A percentile compares a stretch with the other conserved stretches of the same genome.
Conservation (phyloP, 371 early-diverging fungal species). For the Vairimorpha necatrix region DNA sequence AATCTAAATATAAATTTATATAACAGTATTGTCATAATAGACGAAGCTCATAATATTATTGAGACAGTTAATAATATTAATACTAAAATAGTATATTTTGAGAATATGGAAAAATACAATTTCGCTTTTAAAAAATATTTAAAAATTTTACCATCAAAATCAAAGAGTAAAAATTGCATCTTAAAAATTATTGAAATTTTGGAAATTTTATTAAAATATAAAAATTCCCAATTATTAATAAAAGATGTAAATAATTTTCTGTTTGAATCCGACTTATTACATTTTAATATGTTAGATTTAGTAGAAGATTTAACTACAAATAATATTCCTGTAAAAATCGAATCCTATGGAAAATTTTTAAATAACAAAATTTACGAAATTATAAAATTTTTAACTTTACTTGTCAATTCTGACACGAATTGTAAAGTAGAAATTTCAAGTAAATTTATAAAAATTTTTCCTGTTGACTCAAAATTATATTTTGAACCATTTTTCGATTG, state of each 20-base stretch:
- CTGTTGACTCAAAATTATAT: slow-evolving; percentile 75
- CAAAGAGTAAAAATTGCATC: slow-evolving; percentile 18
- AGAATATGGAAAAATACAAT: slow-evolving; percentile 15
- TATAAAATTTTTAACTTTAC: slow-evolving; percentile 49
- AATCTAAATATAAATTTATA: slow-evolving; percentile 50
- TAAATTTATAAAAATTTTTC: slow-evolving; percentile 66
- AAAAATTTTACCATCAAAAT: slow-evolving; percentile 12
- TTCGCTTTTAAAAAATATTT: slow-evolving; percentile 14
- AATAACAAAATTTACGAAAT: slow-evolving; percentile 28
- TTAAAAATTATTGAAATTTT: slow-evolving; percentile 30
- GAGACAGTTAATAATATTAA: slow-evolving; percentile 60
- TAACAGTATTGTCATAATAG: slow-evolving; percentile 61
- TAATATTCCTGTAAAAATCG: slow-evolving; percentile 29
- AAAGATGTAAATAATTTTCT: slow-evolving; percentile 54
- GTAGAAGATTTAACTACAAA: slow-evolving; percentile 45
- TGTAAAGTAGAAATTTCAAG: slow-evolving; percentile 41
- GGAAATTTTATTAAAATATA: slow-evolving; percentile 16
- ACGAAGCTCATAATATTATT: slow-evolving; percentile 66
- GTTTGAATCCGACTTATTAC: slow-evolving; percentile 38
- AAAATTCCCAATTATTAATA: slow-evolving; percentile 14
- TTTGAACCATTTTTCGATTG: slow-evolving; percentile 77
- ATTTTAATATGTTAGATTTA: slow-evolving; percentile 59
- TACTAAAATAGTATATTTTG: slow-evolving; percentile 35
- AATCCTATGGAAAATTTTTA: slow-evolving; percentile 29
- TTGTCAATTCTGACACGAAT: slow-evolving; percentile 52